Evolutionary conservation across 2,329 filamentous ascomycete species (phyloP), one percentile per base, ranked within the genome.

Genomic region (Reticulascus tulasneorum): DNA sequence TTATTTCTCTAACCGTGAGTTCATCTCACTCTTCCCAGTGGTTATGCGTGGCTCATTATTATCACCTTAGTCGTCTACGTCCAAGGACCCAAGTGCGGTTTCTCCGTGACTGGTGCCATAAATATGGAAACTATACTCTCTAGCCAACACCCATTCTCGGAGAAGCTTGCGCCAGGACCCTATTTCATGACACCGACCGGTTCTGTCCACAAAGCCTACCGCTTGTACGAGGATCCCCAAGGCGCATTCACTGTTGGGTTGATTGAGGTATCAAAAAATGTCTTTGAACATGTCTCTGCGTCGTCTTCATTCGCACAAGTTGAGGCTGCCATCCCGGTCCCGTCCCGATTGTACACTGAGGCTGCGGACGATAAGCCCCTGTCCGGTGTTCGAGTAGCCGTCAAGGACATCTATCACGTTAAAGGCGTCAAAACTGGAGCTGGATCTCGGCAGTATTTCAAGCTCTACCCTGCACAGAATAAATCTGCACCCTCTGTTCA

Each of bases 381-480:
- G 2, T 66, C 70, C 7, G 72, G 73, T 12, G 62, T 72, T 13
- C 59, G 73, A 9, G 53, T 76, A 1, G 71, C 65, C 3, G 60
- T 77, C 38, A 82, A 82, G 46, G 78, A 82, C 44, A 75, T 77
- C 31, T 74, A 66, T 41, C 65, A 79, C 38, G 53, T 82, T 24
- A 38, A 35, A 17, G 77, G 76, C 1, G 48, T 78, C 7, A 64
- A 64, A 20, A 78, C 69, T 0, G 63, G 64, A 7, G 65, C 67
- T 28, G 75, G 75, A 2, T 79, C 72, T 33, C 60, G 72, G 28
- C 71, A 76, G 4, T 81, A 68, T 56, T 71, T 70, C 30, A 55
- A 68, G 39, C 55, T 79, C 3, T 73, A 77, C 36, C 61, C 63
- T 4, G 52, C 66, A 3, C 60, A 62, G 0, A 67, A 63, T 5